Base-by-base conservation (phyloP, 2,329 filamentous ascomycete genomes). In the Verticillium klebahnii region DNA sequence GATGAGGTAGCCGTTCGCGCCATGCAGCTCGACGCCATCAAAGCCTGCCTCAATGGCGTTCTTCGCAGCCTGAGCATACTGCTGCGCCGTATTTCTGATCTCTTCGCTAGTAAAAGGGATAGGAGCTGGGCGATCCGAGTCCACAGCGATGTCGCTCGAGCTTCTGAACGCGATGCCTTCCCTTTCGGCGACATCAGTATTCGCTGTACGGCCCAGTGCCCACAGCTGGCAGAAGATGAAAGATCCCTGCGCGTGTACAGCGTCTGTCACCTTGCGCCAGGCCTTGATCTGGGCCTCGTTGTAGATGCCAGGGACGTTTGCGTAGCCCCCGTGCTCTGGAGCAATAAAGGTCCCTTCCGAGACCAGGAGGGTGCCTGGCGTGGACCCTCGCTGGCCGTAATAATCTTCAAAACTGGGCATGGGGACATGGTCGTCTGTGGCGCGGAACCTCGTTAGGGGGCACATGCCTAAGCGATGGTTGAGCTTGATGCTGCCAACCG, bases 101-200 rank as follows among this genome's bases (percentile, higher is more conserved):
- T 92, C 89, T 0, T 81, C 74, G 14, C 82, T 73, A 0, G 84
- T 88, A 83, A 93, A 93, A 84, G 1, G 85, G 86, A 67, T 93
- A 89, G 37, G 89, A 88, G 0, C 90, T 90, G 85, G 0, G 78
- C 76, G 0, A 90, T 72, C 79, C 0, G 81, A 79, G 45, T 82
- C 77, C 0, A 81, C 73, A 0, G 71, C 61, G n/a, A 72, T 67
- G 0, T 66, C 64, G 12, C 72, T 73, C 0, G 73, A 68, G 0
- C 61, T 69, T 0, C 68, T 32, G 19, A 75, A 65, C 1, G 58
- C 31, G 6, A 71, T 61, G 0, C 69, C 72, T 45, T 75, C 71
- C 11, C 65, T 64, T 17, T 61, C 34, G 1, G 68, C 64, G 6
- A 67, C 59, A 3, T 67, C 67, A 0, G 62, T 59, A 50, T 76